Evolutionary conservation across 179 eudicot species (phyloP).

Genomic region (Amaranthus tricolor): DNA sequence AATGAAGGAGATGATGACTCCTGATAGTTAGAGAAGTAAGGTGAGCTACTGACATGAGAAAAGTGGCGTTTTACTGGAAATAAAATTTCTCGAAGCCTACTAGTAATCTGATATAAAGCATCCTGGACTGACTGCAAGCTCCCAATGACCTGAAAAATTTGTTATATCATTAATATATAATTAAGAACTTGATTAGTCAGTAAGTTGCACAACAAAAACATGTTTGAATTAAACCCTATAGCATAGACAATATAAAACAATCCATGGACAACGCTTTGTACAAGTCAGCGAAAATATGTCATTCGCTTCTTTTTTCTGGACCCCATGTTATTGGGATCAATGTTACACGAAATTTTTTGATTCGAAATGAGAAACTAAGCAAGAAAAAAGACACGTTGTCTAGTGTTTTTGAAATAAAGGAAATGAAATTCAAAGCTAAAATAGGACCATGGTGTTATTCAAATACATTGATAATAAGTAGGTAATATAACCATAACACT

Average conservation of each 20-base stretch:
- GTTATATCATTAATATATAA: conserved; percentile 5
- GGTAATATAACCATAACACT: too few species aligned
- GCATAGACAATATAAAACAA: not conserved
- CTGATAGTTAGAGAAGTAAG: conserved; percentile 31
- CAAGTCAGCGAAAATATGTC: not conserved
- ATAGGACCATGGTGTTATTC: too few species aligned
- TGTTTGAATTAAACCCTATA: not conserved
- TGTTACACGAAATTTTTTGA: too few species aligned
- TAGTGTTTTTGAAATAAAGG: too few species aligned
- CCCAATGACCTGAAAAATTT: conserved; percentile 45
- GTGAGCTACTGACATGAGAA: conserved; percentile 33
- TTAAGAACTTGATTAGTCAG: not conserved
- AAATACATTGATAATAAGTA: too few species aligned
- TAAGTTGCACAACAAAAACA: not conserved
- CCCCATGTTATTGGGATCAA: too few species aligned
- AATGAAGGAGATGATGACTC: conserved; percentile 51
- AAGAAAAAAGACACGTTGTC: too few species aligned
- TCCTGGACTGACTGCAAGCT: conserved; percentile 58
- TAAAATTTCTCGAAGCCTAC: conserved; percentile 52
- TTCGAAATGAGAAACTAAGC: too few species aligned
- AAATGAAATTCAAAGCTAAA: too few species aligned
- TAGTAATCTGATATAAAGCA: conserved; percentile 57
- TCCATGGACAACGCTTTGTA: not conserved
- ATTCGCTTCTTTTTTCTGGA: not conserved
- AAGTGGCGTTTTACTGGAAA: conserved; percentile 37